Evolutionary conservation across 2,329 filamentous ascomycete genomes (phyloP).

Genomic region (Celoporthe dispersa): DNA sequence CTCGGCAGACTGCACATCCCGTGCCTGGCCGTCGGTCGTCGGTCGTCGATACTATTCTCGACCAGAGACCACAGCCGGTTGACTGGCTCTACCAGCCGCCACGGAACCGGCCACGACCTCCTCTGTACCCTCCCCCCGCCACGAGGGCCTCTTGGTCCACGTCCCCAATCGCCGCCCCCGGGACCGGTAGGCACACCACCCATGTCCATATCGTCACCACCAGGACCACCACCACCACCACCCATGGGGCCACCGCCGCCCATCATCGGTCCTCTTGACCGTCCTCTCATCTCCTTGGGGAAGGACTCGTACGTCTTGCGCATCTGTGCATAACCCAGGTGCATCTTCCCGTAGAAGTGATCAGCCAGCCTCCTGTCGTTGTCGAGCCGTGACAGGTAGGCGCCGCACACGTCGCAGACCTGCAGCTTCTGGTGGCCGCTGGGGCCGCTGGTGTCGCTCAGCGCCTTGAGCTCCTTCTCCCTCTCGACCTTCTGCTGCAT

Average conservation of each 20-base stretch:
- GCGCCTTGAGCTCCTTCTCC: conserved; percentile 85
- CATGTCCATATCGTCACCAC: conserved; percentile 44
- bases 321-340: conserved; percentile 97
- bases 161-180: conserved; percentile 47
- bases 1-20: neutral
- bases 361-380: conserved; percentile 94
- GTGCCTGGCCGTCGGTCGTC: neutral
- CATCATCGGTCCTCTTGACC: conserved; percentile 63
- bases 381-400: conserved; percentile 88
- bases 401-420: conserved; percentile 97
- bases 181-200: conserved; percentile 51
- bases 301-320: conserved; percentile 89
- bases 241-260: conserved; percentile 38
- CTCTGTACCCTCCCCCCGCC: conserved; percentile 50
- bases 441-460: conserved; percentile 90
- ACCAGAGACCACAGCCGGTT: too few species aligned
- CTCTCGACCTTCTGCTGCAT: conserved; percentile 79
- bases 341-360: conserved; percentile 99
- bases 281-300: conserved; percentile 81
- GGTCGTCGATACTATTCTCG: neutral
- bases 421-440: conserved; percentile 97
- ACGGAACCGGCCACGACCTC: conserved; percentile 49
- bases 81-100: conserved; percentile 50
- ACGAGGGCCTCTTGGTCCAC: conserved; percentile 54
- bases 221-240: conserved; percentile 35